Evolutionary conservation across 352 stramenopile species (phyloP), one percentile per base, ranked within the genome.

Genomic region (Aphanomyces stellatus): DNA sequence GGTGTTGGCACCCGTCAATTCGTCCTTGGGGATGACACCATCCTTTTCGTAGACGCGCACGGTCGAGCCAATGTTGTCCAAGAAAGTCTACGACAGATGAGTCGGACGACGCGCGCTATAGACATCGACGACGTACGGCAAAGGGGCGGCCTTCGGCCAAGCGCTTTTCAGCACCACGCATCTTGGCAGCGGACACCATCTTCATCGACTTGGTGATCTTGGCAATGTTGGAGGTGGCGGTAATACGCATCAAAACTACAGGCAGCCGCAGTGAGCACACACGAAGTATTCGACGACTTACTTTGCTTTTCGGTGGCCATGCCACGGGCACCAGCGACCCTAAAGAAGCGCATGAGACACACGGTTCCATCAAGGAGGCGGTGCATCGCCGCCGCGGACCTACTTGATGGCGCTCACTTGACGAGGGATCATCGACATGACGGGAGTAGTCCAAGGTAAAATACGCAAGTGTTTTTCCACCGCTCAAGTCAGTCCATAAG

Each of bases 151-250:
- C 92, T 10, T 77, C 78, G 51, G 75, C 80, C 69, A 98, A 83
- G 55, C 89, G 82, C 65, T 91, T 85, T 73, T 99, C 95, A 65
- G 98, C 96, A 67, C 96, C 97, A 76, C 97, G 96, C 72, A 99
- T 95, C 87, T 99, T 99, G 66, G 96, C 96, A 48, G 97, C 96
- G 65, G 96, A 99, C 77, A 99, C 97, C 96, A 99, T 99, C 82
- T 99, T 99, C 97, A 99, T 99, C 60, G 97, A 99, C 80, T 97
- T 97, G 53, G 97, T 99, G 83, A 99, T 99, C 88, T 99, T 99
- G 72, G 93, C 87, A 68, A 99, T 99, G 88, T 99, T 99, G 71
- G 97, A 98, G 34, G 97, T 99, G 24, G 96, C 96, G 65, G 87
- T 85, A 73, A 99, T 99, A 75, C 98, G 95, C 81, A 98, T 97